Base-by-base conservation (phyloP, 169 alveolate genomes). In the Plasmodium vivax region DNA sequence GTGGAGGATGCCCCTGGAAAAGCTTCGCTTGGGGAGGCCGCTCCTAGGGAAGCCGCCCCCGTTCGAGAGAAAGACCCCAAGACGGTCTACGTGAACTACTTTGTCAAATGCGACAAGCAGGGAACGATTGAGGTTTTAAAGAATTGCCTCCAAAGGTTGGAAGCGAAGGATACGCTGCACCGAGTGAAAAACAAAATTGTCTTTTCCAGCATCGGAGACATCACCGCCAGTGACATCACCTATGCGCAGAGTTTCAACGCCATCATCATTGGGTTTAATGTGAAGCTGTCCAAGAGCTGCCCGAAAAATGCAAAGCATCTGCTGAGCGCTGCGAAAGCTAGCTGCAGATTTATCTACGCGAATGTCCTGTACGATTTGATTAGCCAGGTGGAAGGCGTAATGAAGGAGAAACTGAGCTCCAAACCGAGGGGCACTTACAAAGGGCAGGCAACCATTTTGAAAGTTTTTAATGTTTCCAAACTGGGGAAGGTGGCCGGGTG, bases 401-500 rank as follows among this genome's bases (percentile, higher is more conserved):
- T 90, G 88, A 45, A 32, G 72, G 82, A 90, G n/a, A 80, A 51
- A 45, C 74, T 90, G 82, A 90, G 94, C 12, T 43, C 14, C 16
- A 90, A 90, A 23, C 94, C 94, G 51, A 90, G 27, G 5, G 94
- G 94, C 9, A 36, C 30, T 19, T 80, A 58, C 16, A 79, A 16
- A 41, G 94, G 94, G 27, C 23, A 12, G 32, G 94, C 94, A 4
- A 80, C 36, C 51, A 80, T 90, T 41, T 90, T 90, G 43, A 90
- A 90, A 62, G 72, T 90, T 58, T 90, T 90, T 41, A 90, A 79
- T 62, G 74, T 90, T 2, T 23, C 88, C 2, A 90, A 80, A 30
- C n/a, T 90, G 36, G 94, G 94, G 5, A 90, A 90, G 56, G 90
- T 90, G 30, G 88, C 94, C 2, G 94, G 94, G 4, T 90, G 94